Evolutionary conservation across 257 asterid species (phyloP).

Genomic region (Nicotiana sylvestris): DNA sequence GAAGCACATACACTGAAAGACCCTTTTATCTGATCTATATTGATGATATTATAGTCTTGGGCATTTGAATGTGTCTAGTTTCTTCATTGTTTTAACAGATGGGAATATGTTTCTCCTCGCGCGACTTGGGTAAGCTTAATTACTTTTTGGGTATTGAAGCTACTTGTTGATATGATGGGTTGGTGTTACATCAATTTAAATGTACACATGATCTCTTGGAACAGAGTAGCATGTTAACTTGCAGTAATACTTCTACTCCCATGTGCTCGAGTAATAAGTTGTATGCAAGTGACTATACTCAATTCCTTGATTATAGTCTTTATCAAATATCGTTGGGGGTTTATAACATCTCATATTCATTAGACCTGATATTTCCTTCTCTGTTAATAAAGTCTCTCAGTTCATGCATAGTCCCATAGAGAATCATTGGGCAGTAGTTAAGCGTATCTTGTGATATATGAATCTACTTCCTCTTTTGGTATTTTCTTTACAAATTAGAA

Average conservation of each 20-base stretch:
- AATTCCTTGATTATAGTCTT: not conserved
- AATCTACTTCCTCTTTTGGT: not conserved
- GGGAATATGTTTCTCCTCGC: not conserved
- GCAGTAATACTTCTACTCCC: not conserved
- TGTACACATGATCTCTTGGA: not conserved
- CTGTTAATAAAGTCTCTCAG: not conserved
- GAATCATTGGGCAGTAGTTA: not conserved
- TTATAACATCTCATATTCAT: no score
- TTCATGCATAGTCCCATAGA: not conserved
- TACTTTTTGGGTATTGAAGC: no score
- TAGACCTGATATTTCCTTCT: not conserved
- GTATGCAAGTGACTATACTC: not conserved
- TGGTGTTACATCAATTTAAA: not conserved
- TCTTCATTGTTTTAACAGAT: not conserved
- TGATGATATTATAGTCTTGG: not conserved
- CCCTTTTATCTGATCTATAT: no score
- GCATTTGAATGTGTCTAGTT: not conserved
- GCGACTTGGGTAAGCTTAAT: not conserved
- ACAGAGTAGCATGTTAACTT: not conserved
- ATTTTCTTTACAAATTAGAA: no score
- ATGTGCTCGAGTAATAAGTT: not conserved
- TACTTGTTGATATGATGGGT: not conserved
- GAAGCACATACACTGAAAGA: not conserved
- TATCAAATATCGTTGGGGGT: not conserved
- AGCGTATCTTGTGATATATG: not conserved